These are phyloP conservation scores for Pezizomycotina sp. DNA, from an alignment of 2,329 filamentous ascomycete species.

Conservation along the genomic window DNA sequence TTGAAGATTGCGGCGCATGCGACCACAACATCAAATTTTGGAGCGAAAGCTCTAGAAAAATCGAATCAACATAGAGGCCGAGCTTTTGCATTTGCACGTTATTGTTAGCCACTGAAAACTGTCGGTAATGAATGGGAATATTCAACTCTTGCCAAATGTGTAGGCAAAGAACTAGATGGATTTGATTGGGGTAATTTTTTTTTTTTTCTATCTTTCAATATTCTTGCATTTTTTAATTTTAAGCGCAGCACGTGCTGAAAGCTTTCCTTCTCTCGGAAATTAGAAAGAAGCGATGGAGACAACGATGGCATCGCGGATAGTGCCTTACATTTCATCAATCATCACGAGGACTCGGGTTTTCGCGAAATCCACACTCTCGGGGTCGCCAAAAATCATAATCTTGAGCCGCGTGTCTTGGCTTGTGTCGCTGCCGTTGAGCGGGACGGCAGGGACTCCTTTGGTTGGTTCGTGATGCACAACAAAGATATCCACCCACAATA, in stretches of 20 bases:
- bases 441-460: slow-evolving; percentile 46
- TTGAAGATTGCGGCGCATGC: slow-evolving; percentile 94
- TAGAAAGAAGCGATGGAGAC: too few species aligned
- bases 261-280: too few species aligned
- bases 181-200: too few species aligned
- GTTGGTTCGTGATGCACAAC: slow-evolving; percentile 45
- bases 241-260: too few species aligned
- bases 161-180: too few species aligned
- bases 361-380: slow-evolving; percentile 87
- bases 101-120: too few species aligned
- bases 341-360: slow-evolving; percentile 93
- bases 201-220: too few species aligned
- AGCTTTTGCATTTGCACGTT: slow-evolving; percentile 40
- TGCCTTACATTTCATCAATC: slow-evolving; percentile 49
- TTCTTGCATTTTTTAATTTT: too few species aligned
- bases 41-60: slow-evolving; percentile 68
- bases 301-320: slow-evolving; percentile 2
- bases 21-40: slow-evolving; percentile 86
- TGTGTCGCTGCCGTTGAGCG: slow-evolving; percentile 62
- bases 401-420: slow-evolving; percentile 76
- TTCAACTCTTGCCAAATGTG: too few species aligned
- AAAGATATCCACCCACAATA: slow-evolving; percentile 96
- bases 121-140: too few species aligned
- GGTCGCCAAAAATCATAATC: slow-evolving; percentile 86
- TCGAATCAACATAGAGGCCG: slow-evolving; percentile 56